Evolutionary conservation across 1,139 yeast species (phyloP).

Genomic region (Pichia sp.): DNA sequence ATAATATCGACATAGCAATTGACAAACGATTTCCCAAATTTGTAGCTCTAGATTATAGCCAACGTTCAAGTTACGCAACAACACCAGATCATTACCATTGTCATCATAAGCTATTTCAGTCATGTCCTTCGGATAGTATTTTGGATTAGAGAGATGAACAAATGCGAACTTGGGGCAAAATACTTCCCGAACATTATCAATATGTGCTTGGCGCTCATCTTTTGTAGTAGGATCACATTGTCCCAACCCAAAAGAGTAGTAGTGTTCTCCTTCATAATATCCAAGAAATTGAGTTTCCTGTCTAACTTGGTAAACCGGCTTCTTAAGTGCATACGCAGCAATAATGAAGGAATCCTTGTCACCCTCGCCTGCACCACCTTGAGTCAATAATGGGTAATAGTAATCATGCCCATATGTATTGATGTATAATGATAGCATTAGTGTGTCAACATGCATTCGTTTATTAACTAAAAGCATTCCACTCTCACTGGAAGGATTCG

Average conservation of each 20-base stretch:
- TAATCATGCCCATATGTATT: constrained; percentile 53
- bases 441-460: constrained; percentile 41
- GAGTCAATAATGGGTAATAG: constrained; percentile 56
- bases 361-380: constrained; percentile 68
- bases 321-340: constrained; percentile 46
- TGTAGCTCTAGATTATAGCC: constrained; percentile 31
- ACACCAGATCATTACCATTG: constrained; percentile 23
- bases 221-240: constrained; percentile 46
- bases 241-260: constrained; percentile 50
- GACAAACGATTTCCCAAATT: constrained; percentile 30
- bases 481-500: constrained; percentile 59
- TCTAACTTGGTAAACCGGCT: constrained; percentile 48
- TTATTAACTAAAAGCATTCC: constrained; percentile 57
- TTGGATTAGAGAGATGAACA: constrained; percentile 65
- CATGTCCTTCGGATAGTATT: constrained; percentile 45
- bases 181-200: constrained; percentile 12
- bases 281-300: constrained; percentile 43
- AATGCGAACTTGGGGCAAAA: constrained; percentile 30
- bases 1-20: constrained; percentile 28
- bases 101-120: constrained; percentile 34
- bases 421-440: constrained; percentile 49
- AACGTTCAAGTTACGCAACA: constrained; percentile 26
- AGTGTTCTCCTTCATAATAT: constrained; percentile 33
- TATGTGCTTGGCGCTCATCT: constrained; percentile 17
- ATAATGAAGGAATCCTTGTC: constrained; percentile 65